Conservation (phyloP, 2,329 filamentous ascomycete species). For the Nemania diffusa region DNA sequence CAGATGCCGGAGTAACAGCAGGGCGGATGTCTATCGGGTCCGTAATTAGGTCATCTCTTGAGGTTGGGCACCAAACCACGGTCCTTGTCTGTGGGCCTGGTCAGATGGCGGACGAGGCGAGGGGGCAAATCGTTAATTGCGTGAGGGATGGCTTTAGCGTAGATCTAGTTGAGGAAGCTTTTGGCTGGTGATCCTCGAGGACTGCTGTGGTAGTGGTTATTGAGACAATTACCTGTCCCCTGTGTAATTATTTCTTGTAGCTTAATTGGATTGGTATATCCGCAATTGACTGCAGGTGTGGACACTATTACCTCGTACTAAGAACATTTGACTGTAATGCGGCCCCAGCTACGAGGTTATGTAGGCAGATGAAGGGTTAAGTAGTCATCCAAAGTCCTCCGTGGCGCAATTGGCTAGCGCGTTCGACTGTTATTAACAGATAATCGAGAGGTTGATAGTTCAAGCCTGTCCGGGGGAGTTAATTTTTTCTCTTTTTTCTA, state of each 20-base stretch:
- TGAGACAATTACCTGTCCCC: no score
- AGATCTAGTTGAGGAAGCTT: constrained; percentile 44
- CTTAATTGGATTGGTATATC: not conserved
- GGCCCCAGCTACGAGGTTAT: no score
- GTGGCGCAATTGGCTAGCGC: constrained; percentile 20
- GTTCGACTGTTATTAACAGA: constrained; percentile 25
- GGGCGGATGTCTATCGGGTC: constrained; percentile 38
- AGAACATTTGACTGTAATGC: no score
- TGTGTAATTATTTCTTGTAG: not conserved
- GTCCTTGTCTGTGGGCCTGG: constrained; percentile 45
- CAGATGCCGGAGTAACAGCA: constrained; percentile 22
- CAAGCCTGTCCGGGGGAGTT: constrained; percentile 8
- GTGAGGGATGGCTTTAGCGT: constrained; percentile 39
- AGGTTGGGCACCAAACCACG: constrained; percentile 37
- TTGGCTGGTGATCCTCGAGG: constrained; percentile 37
- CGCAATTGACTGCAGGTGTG: no score
- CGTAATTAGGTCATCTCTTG: constrained; percentile 36
- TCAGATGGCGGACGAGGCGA: constrained; percentile 45
- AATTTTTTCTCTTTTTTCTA: no score
- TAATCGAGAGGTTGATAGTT: constrained; percentile 15
- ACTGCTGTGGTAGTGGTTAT: not conserved
- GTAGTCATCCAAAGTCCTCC: no score
- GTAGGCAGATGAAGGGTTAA: no score
- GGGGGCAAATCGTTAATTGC: constrained; percentile 38
- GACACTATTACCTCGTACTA: no score